Evolutionary conservation across 2,329 filamentous ascomycete species (phyloP).

Genomic region (Alternaria burnsii): DNA sequence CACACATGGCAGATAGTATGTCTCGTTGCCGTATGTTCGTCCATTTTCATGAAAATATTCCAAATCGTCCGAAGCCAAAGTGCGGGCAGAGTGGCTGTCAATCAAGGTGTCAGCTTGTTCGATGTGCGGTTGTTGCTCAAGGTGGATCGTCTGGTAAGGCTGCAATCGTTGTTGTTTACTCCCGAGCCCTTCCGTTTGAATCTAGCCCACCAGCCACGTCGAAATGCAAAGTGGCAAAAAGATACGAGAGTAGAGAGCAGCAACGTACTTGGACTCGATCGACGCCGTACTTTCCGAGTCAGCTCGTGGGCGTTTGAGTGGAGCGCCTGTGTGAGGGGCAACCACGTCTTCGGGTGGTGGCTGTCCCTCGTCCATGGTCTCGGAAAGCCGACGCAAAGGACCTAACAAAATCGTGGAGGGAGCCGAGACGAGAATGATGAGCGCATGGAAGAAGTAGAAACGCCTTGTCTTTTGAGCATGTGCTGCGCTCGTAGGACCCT

Average conservation of each 20-base stretch:
- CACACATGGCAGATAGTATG: conserved; percentile 70
- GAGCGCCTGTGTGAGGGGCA: conserved; percentile 46
- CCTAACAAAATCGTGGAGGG: conserved; percentile 21
- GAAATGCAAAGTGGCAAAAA: not conserved
- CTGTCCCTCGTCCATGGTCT: conserved; percentile 49
- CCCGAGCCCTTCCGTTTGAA: not conserved
- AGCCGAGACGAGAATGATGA: conserved; percentile 27
- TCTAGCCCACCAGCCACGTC: not conserved
- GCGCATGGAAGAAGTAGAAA: conserved; percentile 10
- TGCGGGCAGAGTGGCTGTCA: conserved; percentile 47
- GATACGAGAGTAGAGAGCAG: conserved; percentile 8
- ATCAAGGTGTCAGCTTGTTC: conserved; percentile 10
- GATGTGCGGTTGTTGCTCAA: not conserved
- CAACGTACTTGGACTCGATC: conserved; percentile 45
- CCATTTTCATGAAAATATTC: conserved; percentile 68
- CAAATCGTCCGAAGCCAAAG: conserved; percentile 57
- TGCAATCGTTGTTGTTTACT: not conserved
- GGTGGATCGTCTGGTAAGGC: not conserved
- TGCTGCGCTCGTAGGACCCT: conserved; percentile 15
- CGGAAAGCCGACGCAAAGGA: conserved; percentile 38
- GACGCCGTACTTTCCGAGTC: conserved; percentile 46
- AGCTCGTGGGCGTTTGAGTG: conserved; percentile 44
- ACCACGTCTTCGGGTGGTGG: conserved; percentile 49
- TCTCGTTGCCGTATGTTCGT: conserved; percentile 67
- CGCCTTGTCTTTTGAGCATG: conserved; percentile 7